Evolutionary conservation across 2,329 filamentous ascomycete genomes (phyloP).

Genomic region (Magnaporthiopsis rhizophila): DNA sequence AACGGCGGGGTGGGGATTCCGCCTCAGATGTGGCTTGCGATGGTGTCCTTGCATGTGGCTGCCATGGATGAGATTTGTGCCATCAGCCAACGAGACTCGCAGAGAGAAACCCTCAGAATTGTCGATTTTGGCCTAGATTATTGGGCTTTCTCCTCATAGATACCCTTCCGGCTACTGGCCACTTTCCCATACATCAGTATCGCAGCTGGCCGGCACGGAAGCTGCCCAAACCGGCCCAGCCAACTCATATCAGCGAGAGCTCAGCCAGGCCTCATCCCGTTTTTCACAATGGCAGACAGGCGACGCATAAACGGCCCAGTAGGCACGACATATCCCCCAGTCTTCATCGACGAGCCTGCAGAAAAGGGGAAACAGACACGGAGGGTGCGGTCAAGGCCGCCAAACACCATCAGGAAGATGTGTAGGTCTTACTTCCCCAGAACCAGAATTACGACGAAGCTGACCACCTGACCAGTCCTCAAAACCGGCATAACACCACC

Average conservation of each 20-base stretch:
- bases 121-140: no score
- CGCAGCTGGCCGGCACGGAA: no score
- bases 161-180: no score
- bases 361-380: conserved; percentile 35
- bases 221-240: background rate
- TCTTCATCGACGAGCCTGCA: conserved; percentile 40
- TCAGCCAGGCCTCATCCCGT: no score
- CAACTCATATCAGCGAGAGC: background rate
- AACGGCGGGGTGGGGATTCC: background rate
- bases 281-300: conserved; percentile 65
- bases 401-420: conserved; percentile 73
- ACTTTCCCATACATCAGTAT: no score
- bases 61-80: background rate
- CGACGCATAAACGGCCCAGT: conserved; percentile 84
- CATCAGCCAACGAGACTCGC: no score
- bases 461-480: conserved; percentile 51
- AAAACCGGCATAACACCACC: conserved; percentile 90
- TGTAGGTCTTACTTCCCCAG: conserved; percentile 51
- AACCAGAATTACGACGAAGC: conserved; percentile 2
- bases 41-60: background rate
- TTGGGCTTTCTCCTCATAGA: no score
- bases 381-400: conserved; percentile 44
- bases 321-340: conserved; percentile 65
- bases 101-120: no score
- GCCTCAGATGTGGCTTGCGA: background rate